Evolutionary conservation across 345 rosid genomes (phyloP), one percentile per base, ranked within the genome.

Genomic region (Gossypium bickii): DNA sequence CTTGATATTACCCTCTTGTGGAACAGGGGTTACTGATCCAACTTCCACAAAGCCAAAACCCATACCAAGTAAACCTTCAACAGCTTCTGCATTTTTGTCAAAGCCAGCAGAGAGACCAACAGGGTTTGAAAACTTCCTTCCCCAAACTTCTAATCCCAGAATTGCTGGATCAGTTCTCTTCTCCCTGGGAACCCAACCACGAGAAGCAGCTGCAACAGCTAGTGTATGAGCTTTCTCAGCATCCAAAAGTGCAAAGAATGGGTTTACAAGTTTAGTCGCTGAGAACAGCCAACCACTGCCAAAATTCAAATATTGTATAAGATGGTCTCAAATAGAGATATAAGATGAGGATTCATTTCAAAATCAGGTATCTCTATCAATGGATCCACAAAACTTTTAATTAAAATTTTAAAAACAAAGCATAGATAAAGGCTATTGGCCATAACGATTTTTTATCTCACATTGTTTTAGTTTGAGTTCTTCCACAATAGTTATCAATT

Each of bases 21-120:
- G 97, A 74, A 86, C 86, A 77, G 99, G 99, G 34, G 98, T 93
- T 44, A 93, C 99, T 3, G 99, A 95, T 53, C 99, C 99, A 67
- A 95, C 97, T 83, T 95, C 99, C 17, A 95, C 98, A 81, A 89
- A 93, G 29, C 99, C 99, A 82, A 95, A 93, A 68, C 99, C 98
- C 80, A 93, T 34, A 41, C 91, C 98, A 64, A 95, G 88, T 61
- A 93, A 81, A 59, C 99, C 97, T 16, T 95, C 99, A 49, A 94
- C 85, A 70, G 99, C 98, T 77, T 90, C 97, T 78, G 98, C 98
- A 83, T 93, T 95, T 88, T 95, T 95, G 81, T 95, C 99, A 59
- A 95, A 95, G 10, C 99, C 99, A 82, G 99, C 99, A 83, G 99
- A 93, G 70, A 93, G 98, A 22, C 99, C 99, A 67, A 95, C 60